Evolutionary conservation across 148 eudicot genomes (phyloP), one percentile per base, ranked within the genome.

Genomic region (Limonium bicolor): DNA sequence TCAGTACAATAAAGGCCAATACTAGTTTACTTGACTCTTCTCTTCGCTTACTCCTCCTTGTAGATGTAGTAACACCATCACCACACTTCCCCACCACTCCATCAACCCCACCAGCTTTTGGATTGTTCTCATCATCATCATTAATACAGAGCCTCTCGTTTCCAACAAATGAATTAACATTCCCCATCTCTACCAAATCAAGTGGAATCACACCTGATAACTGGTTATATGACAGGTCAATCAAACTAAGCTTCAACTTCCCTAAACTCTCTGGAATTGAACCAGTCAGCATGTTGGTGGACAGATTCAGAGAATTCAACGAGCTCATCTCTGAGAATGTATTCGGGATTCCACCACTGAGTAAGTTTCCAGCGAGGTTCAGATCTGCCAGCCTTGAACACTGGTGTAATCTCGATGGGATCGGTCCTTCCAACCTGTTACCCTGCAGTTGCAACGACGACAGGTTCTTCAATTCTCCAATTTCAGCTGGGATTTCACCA

Each of bases 221-320:
- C 47, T 67, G 84, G 51, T 90, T 90, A 15, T 66, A 22, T 0
- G 99, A 80, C 38, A 90, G 47, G 58, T 90, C 95, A 16, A 85
- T 64, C 24, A 60, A 59, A 50, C 95, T 85, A 20, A 90, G 56
- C 64, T 61, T 85, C 68, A 90, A 54, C 18, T 57, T 73, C 24
- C 64, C 80, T 7, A 90, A 55, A 53, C 56, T 67, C 28, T 17
- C 45, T 4, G 99, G 95, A 23, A 90, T 63, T 1, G 63, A 33
- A 35, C 99, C 99, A 0, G 51, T 38, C 13, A 90, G 80, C 48
- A 22, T 38, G 46, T 90, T 90, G 18, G 65, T 54, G 3, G 99
- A 90, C 56, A 90, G 78, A 60, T 90, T 90, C 34, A 90, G 66
- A 22, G 99, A 76, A 55, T 90, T 90, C 65, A 90, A 57, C 15